Conservation (phyloP, 108 stramenopile genomes). For the Skeletonema costatum region DNA sequence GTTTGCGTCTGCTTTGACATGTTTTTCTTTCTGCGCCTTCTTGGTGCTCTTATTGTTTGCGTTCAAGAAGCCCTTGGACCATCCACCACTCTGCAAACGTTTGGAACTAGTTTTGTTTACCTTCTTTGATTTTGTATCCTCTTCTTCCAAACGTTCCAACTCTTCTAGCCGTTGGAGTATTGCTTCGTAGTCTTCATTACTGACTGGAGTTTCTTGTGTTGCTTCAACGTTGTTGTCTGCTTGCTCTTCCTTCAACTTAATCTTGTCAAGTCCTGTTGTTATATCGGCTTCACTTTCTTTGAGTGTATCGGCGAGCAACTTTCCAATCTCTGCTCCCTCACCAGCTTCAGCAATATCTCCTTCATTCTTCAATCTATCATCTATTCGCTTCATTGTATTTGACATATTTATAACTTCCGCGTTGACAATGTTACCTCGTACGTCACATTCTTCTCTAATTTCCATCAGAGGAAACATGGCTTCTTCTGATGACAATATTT, state of each 20-base stretch:
- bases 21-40: background rate
- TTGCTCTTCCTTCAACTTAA: background rate
- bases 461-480: slow-evolving; percentile 28
- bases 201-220: background rate
- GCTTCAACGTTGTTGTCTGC: background rate
- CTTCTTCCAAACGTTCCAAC: slow-evolving; percentile 38
- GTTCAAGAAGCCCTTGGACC: slow-evolving; percentile 45
- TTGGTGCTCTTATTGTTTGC: background rate
- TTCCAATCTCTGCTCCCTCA: slow-evolving; percentile 12
- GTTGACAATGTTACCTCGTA: slow-evolving; percentile 10
- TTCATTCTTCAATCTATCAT: slow-evolving; percentile 21
- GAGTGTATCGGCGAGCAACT: slow-evolving; percentile 20
- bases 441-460: slow-evolving; percentile 47
- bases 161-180: slow-evolving; percentile 36
- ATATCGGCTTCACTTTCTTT: slow-evolving; percentile 15
- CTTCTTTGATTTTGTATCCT: slow-evolving; percentile 11
- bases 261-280: background rate
- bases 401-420: slow-evolving; percentile 44
- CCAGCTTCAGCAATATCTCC: background rate
- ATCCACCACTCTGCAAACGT: slow-evolving; percentile 28
- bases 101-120: slow-evolving; percentile 16
- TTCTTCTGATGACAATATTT: background rate
- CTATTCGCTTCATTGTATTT: slow-evolving; percentile 32
- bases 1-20: background rate
- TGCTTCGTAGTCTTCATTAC: slow-evolving; percentile 17